phyloP scores from a whole-genome alignment of 768 basidiomycete species.

The Pleurotus ostreatus region DNA sequence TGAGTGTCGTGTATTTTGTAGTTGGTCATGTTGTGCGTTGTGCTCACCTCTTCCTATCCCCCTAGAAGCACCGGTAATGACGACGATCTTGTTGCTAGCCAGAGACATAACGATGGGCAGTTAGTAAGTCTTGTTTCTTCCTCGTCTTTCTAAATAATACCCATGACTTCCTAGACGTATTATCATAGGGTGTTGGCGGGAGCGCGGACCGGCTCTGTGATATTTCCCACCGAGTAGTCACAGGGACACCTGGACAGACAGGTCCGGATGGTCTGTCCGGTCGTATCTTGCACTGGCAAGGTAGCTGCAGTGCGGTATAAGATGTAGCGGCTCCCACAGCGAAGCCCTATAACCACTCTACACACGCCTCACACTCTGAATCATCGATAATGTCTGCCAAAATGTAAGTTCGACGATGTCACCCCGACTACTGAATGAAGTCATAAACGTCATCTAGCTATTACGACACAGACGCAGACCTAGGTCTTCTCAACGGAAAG shows the following conservation, averaged over 20 bases:
- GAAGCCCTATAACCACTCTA: not conserved
- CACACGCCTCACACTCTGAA: not conserved
- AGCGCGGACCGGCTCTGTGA: not conserved
- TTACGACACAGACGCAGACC: conserved; percentile 60
- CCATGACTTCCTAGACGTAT: not conserved
- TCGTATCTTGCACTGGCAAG: not conserved
- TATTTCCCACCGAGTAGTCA: not conserved
- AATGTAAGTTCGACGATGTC: conserved; percentile 36
- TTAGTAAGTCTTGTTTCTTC: not conserved
- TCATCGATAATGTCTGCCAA: conserved; percentile 39
- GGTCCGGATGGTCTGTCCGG: not conserved
- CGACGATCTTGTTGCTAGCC: conserved; percentile 53
- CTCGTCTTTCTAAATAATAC: not conserved
- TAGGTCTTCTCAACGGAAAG: conserved; percentile 40
- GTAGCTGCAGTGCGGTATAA: not conserved
- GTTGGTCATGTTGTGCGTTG: not conserved
- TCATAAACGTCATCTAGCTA: conserved; percentile 31
- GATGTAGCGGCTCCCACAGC: not conserved
- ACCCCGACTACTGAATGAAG: not conserved
- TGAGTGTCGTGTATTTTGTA: not conserved
- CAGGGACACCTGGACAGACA: not conserved
- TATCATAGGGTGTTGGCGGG: not conserved
- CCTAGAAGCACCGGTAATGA: conserved; percentile 70
- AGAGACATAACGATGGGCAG: conserved; percentile 29
- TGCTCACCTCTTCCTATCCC: conserved; percentile 58